phyloP scores from a whole-genome alignment of 371 early-diverging fungal genomes.

The Rhizopus microsporus region DNA sequence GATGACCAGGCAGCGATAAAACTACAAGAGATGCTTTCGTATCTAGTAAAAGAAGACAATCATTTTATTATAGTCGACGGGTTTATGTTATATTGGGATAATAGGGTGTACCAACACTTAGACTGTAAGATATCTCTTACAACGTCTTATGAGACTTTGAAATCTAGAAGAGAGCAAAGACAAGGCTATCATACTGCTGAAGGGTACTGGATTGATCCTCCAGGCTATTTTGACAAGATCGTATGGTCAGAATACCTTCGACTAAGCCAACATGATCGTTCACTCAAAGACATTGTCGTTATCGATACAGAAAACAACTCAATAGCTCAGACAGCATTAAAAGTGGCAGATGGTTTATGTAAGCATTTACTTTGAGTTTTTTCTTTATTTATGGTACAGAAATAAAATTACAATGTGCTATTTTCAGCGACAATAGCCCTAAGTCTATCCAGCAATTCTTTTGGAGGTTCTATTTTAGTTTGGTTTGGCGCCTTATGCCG shows the following conservation, averaged over 20 bases:
- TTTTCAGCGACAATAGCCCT: conserved; percentile 22
- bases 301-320: conserved; percentile 29
- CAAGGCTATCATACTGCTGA: conserved; percentile 67
- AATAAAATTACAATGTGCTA: background rate
- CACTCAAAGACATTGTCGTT: conserved; percentile 20
- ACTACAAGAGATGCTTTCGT: background rate
- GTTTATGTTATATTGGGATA: conserved; percentile 69
- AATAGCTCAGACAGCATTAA: conserved; percentile 29
- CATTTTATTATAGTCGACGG: conserved; percentile 79
- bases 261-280: conserved; percentile 30
- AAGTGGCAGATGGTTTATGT: conserved; percentile 9
- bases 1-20: conserved; percentile 7
- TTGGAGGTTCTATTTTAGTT: conserved; percentile 26
- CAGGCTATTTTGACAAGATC: conserved; percentile 78
- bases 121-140: conserved; percentile 68
- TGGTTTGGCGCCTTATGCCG: conserved; percentile 13
- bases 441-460: conserved; percentile 35
- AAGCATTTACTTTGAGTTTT: conserved; percentile 6
- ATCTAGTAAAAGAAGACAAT: conserved; percentile 15
- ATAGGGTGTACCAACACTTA: conserved; percentile 43
- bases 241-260: conserved; percentile 82
- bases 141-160: conserved; percentile 62
- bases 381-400: conserved; percentile 7
- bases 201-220: conserved; percentile 85
- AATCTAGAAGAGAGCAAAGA: conserved; percentile 67